Base-by-base conservation (phyloP, 768 basidiomycete species). In the Phanerochaete sordida region DNA sequence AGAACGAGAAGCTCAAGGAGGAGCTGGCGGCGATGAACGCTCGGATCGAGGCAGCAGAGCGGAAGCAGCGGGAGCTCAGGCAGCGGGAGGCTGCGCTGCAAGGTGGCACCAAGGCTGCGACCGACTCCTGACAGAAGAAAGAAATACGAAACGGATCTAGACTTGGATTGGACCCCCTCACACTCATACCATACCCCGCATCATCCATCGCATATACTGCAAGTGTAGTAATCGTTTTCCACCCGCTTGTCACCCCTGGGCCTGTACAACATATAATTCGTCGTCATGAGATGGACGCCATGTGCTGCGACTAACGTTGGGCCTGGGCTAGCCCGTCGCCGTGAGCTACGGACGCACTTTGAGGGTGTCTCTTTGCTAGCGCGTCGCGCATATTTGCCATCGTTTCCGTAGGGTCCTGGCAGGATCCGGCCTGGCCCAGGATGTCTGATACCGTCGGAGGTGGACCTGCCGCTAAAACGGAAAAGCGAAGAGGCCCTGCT, bases 1-100 rank as follows among this genome's bases (percentile, higher is more conserved):
- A 93, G 78, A 88, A 91, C 71, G 87, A 89, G 71, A 88, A 85
- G 72, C 76, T 93, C 61, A 85, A 87, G 73, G 86, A 81, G 52
- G 85, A 91, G 73, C 80, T 93, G 68, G 84, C 79, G 68, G 87
- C 84, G 52, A 87, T 92, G 86, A 79, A 82, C 21, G 88, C 87
- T 62, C 75, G 88, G 65, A 76, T 92, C 64, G 88, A 90, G 74
- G 86, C 86, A 15, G 87, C 86, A 21, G 90, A 91, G 73, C 81
- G 83, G 58, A 81, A 79, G 63, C 82, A 84, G 66, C 70, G 65
- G 52, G 77, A 80, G 67, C 67, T 81, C 48, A 74, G 75, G 63
- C 77, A 79, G 65, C 72, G 82, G 56, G 65, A 70, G 33, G 52
- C 45, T 27, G 26, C 54, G 45, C 23, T 37, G 43, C 44, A 26